Evolutionary conservation across 352 stramenopile species (phyloP).

Genomic region (Phytopythium oedochilum): DNA sequence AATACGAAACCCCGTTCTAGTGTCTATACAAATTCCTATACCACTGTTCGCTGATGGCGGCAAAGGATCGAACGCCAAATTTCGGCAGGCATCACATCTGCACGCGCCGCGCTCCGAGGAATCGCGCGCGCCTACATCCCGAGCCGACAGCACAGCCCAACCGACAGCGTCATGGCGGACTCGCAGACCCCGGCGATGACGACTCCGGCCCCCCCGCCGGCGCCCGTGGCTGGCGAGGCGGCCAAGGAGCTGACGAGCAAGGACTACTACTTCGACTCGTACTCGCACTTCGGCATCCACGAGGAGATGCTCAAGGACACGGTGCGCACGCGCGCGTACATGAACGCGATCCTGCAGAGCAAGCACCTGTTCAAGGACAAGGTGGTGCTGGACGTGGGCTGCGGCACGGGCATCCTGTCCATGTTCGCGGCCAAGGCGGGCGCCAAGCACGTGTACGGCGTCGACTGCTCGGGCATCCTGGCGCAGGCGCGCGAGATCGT

Average conservation of each 20-base stretch:
- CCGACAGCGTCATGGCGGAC: conserved; percentile 1
- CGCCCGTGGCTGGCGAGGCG: conserved; percentile 15
- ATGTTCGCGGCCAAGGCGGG: conserved; percentile 97
- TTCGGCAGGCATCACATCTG: neutral
- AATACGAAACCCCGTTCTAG: neutral
- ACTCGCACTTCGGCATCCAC: conserved; percentile 98
- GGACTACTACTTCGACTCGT: conserved; percentile 99
- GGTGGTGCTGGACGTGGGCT: conserved; percentile 96
- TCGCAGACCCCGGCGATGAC: too few species aligned
- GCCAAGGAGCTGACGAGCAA: conserved; percentile 84
- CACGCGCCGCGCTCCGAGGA: neutral
- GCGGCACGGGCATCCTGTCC: conserved; percentile 96
- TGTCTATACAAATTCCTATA: conserved; percentile 2
- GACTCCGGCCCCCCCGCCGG: conserved; percentile 3
- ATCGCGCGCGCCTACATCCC: neutral
- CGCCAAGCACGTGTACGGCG: conserved; percentile 89
- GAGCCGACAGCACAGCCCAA: neutral
- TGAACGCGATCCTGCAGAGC: conserved; percentile 98
- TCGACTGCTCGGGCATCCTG: conserved; percentile 95
- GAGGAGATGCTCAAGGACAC: conserved; percentile 91
- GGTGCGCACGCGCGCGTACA: conserved; percentile 96
- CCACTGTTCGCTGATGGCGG: neutral
- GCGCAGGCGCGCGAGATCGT: conserved; percentile 95
- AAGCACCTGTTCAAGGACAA: conserved; percentile 96
- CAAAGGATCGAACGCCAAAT: neutral